Conservation (phyloP, 441 rosid species). For the Bocquillonia castaneifolia region DNA sequence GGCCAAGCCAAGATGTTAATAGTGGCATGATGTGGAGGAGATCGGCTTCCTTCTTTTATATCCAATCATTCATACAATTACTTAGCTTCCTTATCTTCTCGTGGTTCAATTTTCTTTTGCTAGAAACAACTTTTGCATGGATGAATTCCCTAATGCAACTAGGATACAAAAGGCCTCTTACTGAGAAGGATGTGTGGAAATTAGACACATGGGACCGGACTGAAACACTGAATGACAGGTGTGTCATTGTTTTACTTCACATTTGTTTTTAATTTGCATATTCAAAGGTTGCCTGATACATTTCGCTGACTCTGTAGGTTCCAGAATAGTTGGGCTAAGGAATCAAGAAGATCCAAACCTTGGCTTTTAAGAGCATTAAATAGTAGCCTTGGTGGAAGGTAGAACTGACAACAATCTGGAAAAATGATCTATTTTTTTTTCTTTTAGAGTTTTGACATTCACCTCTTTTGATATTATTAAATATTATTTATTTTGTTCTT, state of each 20-base stretch:
- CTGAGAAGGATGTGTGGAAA: constrained; percentile 94
- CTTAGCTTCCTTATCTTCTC: constrained; percentile 17
- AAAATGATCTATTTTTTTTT: constrained; percentile 13
- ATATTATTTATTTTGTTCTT: background rate
- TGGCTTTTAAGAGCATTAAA: constrained; percentile 90
- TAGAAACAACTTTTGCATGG: constrained; percentile 76
- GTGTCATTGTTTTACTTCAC: constrained; percentile 16
- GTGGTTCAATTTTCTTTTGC: constrained; percentile 14
- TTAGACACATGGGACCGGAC: constrained; percentile 90
- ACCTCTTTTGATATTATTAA: background rate
- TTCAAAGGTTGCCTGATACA: constrained; percentile 14
- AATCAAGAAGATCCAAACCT: constrained; percentile 67
- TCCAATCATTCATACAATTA: constrained; percentile 7
- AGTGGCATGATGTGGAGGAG: constrained; percentile 8
- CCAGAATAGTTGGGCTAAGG: constrained; percentile 82
- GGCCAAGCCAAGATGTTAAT: background rate
- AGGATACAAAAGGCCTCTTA: constrained; percentile 87
- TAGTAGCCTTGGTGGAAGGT: constrained; percentile 93
- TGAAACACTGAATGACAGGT: constrained; percentile 69
- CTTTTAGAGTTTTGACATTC: background rate
- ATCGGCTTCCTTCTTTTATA: constrained; percentile 9
- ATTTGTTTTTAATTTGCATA: constrained; percentile 19
- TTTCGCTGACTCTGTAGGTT: constrained; percentile 51
- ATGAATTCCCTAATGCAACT: constrained; percentile 86
- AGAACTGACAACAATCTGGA: constrained; percentile 25